These are phyloP conservation scores for Rhamnella rubrinervis DNA, from an alignment of 331 rosid genomes.

Conservation along the genomic window DNA sequence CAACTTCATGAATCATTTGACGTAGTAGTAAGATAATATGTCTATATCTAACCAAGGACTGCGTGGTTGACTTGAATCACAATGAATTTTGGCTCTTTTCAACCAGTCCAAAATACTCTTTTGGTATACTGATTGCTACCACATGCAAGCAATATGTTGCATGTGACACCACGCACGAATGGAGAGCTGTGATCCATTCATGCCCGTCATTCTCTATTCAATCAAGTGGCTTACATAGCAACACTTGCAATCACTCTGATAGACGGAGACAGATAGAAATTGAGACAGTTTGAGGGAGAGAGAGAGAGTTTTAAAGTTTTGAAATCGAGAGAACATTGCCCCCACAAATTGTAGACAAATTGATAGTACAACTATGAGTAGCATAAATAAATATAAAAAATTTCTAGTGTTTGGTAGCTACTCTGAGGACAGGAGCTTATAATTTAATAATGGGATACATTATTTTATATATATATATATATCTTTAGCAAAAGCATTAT, in stretches of 20 bases:
- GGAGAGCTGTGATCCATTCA: conserved; percentile 28
- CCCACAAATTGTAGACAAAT: conserved; percentile 30
- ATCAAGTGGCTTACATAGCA: conserved; percentile 29
- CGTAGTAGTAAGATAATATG: conserved; percentile 10
- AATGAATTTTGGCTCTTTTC: conserved; percentile 32
- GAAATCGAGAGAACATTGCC: conserved; percentile 20
- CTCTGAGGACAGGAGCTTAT: conserved; percentile 15
- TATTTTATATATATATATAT: not conserved
- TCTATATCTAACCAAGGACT: conserved; percentile 26
- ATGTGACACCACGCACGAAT: conserved; percentile 46
- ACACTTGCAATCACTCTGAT: conserved; percentile 13
- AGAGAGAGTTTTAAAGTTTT: conserved; percentile 27
- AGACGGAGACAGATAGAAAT: no score
- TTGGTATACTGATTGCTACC: conserved; percentile 31
- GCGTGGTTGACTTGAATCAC: conserved; percentile 51
- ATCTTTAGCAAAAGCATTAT: not conserved
- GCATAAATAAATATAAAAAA: conserved; percentile 8
- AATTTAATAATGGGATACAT: not conserved
- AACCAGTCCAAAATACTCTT: conserved; percentile 59
- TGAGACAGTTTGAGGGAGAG: not conserved
- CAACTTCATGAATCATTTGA: conserved; percentile 12
- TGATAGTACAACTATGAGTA: conserved; percentile 21
- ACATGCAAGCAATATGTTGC: conserved; percentile 48
- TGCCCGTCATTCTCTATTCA: not conserved
- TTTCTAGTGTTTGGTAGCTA: conserved; percentile 32